Evolutionary conservation across 192 early-diverging fungal species (phyloP).

Genomic region (Entomortierella lignicola): DNA sequence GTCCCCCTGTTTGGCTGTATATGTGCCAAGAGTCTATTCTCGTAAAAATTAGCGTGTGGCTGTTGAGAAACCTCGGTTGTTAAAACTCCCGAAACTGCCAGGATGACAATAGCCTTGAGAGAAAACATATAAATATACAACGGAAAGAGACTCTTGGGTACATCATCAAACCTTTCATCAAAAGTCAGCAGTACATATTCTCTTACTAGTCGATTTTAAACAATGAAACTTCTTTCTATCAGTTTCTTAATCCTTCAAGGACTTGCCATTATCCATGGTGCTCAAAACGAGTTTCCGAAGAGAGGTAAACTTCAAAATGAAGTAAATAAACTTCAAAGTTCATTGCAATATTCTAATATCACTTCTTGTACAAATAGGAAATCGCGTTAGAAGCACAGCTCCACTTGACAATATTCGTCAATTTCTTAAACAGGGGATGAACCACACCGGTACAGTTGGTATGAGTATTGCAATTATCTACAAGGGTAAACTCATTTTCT

Average conservation of each 20-base stretch:
- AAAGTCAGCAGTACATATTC: no score
- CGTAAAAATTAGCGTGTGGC: no score
- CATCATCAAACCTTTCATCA: no score
- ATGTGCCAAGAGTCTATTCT: no score
- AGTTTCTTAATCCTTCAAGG: neutral
- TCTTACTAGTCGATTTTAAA: no score
- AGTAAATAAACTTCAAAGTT: neutral
- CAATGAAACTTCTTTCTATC: neutral
- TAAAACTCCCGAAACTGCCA: no score
- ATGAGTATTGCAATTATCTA: conserved; percentile 33
- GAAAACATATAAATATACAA: no score
- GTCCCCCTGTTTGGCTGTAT: no score
- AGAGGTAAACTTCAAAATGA: neutral
- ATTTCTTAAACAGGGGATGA: neutral
- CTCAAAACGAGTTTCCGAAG: neutral
- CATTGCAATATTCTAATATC: neutral
- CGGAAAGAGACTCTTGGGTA: no score
- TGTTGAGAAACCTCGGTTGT: no score
- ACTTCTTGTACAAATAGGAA: no score
- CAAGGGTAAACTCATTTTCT: conserved; percentile 35
- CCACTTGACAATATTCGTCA: neutral
- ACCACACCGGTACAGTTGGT: conserved; percentile 12
- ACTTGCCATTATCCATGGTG: neutral
- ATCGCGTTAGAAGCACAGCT: neutral
- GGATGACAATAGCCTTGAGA: no score